Conservation (phyloP, 2,329 filamentous ascomycete species). For the Neonectria hederae region DNA sequence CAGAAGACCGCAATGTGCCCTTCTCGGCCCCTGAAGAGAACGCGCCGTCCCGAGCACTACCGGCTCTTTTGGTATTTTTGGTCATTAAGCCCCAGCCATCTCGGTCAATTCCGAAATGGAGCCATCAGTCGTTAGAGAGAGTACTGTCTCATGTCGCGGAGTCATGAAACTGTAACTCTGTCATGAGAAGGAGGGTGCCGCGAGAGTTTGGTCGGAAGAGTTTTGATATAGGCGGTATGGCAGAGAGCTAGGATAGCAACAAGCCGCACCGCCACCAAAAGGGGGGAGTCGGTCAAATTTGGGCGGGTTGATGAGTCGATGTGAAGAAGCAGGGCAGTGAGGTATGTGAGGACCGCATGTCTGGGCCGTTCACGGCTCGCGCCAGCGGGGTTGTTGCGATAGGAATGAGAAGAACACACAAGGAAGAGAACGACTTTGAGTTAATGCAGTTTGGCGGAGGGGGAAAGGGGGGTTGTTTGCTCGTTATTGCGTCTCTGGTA, state of each 20-base stretch:
- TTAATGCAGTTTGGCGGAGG: slow-evolving; percentile 33
- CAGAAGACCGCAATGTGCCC: slow-evolving; percentile 42
- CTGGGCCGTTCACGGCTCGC: slow-evolving; percentile 21
- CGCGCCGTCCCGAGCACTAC: slow-evolving; percentile 36
- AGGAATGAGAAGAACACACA: slow-evolving; percentile 38
- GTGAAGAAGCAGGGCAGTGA: slow-evolving; percentile 14
- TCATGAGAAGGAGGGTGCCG: slow-evolving; percentile 31
- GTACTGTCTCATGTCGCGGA: slow-evolving; percentile 34
- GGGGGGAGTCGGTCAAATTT: slow-evolving; percentile 26
- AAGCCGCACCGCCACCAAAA: slow-evolving; percentile 33
- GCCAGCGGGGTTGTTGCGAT: slow-evolving; percentile 30
- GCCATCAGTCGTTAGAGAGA: slow-evolving; percentile 36
- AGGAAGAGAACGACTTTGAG: slow-evolving; percentile 38
- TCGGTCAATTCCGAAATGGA: slow-evolving; percentile 32
- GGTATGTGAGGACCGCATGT: slow-evolving; percentile 2
- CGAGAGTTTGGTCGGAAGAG: slow-evolving; percentile 28
- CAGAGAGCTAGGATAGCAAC: slow-evolving; percentile 30
- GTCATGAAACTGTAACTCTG: slow-evolving; percentile 28
- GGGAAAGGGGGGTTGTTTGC: slow-evolving; percentile 40
- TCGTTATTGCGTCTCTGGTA: slow-evolving; percentile 57
- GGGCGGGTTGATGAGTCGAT: slow-evolving; percentile 26
- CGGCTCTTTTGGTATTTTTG: slow-evolving; percentile 32
- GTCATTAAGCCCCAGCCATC: slow-evolving; percentile 41
- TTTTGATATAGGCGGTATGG: slow-evolving; percentile 36
- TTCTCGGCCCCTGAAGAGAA: slow-evolving; percentile 36